These are phyloP conservation scores for Bauhinia variegata DNA, from an alignment of 306 rosid species.

Conservation along the genomic window DNA sequence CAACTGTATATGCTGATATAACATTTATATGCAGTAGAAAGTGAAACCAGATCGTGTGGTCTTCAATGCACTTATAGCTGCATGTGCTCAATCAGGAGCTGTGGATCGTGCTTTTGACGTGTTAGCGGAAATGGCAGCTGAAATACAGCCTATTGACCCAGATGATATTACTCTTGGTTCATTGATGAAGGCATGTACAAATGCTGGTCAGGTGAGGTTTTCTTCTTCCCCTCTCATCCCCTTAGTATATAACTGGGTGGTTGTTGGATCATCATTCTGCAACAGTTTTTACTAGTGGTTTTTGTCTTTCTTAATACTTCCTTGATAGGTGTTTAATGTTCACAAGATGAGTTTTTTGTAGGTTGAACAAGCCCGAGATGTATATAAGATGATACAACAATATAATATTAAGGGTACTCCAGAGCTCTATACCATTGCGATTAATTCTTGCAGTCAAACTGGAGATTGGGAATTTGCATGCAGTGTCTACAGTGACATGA, in stretches of 20 bases:
- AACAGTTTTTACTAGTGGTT: conserved; percentile 3
- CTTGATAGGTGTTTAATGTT: conserved; percentile 25
- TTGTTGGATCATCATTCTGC: conserved; percentile 18
- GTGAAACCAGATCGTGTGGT: conserved; percentile 99
- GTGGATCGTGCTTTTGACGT: conserved; percentile 98
- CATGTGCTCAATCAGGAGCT: conserved; percentile 96
- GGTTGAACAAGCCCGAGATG: conserved; percentile 88
- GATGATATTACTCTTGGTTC: conserved; percentile 93
- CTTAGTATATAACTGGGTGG: no score
- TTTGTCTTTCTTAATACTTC: conserved; percentile 22
- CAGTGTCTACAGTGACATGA: conserved; percentile 75
- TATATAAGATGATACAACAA: conserved; percentile 74
- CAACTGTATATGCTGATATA: conserved; percentile 59
- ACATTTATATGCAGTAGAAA: conserved; percentile 94
- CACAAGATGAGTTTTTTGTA: conserved; percentile 32
- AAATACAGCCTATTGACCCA: conserved; percentile 81
- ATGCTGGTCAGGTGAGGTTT: conserved; percentile 81
- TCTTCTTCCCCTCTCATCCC: conserved; percentile 13
- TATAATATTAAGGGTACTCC: conserved; percentile 78
- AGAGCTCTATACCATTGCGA: conserved; percentile 95
- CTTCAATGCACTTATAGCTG: conserved; percentile 98
- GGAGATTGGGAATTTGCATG: conserved; percentile 90
- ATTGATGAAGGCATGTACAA: conserved; percentile 85
- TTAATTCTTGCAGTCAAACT: conserved; percentile 82
- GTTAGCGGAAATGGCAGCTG: conserved; percentile 86